Conservation (phyloP, 225 moss, liverwort and hornwort species). For the Anthoceros angustus region DNA sequence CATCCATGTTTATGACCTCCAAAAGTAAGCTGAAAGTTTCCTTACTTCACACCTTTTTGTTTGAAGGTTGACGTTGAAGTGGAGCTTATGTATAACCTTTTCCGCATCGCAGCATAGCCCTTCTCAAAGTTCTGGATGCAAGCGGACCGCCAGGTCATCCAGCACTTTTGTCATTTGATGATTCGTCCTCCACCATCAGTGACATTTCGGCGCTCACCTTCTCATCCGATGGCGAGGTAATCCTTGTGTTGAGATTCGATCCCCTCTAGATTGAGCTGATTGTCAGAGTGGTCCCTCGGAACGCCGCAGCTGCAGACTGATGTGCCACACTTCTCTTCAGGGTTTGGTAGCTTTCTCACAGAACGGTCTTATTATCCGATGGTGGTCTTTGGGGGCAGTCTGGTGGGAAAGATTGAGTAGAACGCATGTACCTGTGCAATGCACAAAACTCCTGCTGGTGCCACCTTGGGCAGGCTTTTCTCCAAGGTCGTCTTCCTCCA, state of each 20-base stretch:
- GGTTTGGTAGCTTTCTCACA: slow-evolving; percentile 11
- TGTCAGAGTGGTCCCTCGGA: background rate
- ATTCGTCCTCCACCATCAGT: slow-evolving; percentile 3
- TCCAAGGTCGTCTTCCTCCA: slow-evolving; percentile 12
- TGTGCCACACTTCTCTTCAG: background rate
- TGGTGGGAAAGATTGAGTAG: slow-evolving; percentile 12
- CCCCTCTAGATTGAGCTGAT: no score
- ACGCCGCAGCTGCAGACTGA: background rate
- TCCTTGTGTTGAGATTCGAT: background rate
- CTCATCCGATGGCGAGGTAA: slow-evolving; percentile 11
- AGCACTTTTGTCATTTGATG: slow-evolving; percentile 5
- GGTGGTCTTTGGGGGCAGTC: slow-evolving; percentile 13
- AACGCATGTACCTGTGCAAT: slow-evolving; percentile 7
- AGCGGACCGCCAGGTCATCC: slow-evolving; percentile 11
- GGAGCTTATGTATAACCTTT: background rate
- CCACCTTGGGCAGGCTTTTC: slow-evolving; percentile 14
- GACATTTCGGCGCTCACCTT: slow-evolving; percentile 11
- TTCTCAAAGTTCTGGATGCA: slow-evolving; percentile 12
- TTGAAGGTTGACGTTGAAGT: no score
- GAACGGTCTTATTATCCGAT: slow-evolving; percentile 10
- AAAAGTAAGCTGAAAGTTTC: background rate
- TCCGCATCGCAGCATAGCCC: slow-evolving; percentile 4
- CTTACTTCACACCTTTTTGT: no score
- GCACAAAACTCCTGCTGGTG: slow-evolving; percentile 11
- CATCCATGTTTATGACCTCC: slow-evolving; percentile 11